Base-by-base conservation (phyloP, 73 alveolate genomes). In the Tetrahymena thermophila region DNA sequence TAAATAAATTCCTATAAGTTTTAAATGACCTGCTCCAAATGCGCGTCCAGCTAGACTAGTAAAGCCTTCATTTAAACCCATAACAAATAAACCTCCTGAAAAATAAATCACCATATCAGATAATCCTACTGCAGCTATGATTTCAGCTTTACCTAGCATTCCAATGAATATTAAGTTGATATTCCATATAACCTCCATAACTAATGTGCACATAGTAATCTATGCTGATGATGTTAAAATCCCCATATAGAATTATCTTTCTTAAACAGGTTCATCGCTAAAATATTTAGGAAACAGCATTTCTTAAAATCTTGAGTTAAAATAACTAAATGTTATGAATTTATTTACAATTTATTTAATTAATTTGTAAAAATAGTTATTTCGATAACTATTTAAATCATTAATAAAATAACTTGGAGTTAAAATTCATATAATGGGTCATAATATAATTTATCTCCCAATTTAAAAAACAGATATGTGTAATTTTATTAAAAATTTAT, bases 51-150 rank as follows among this genome's bases (percentile, higher is more conserved):
- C 98, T 56, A 96, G 94, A 38, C 97, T 96, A 85, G 94, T 96
- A 84, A 96, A 94, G 31, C 97, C 98, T 16, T 96, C 98, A 0
- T 95, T 94, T 16, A 96, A 93, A 19, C 97, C 96, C 85, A 56
- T 94, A 0, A 96, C 94, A 38, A 96, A 35, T 56, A 96, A 84
- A 21, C 89, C 58, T 43, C 97, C 95, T 50, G 98, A 94, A 43
- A 96, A 94, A 94, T 96, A 94, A 57, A 96, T 96, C 84, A 94
- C 94, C 95, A 96, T 93, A 94, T 85, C 95, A 35, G 98, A 94
- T 34, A 96, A 94, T 38, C 98, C 98, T 85, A 96, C 94, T 85
- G 98, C 98, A n/a, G 95, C 95, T 38, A 96, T 94, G 96, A 96
- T 94, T 85, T 96, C 97, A 40, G 98, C 71, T 14, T 17, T 23